phyloP scores from a whole-genome alignment of 2,329 filamentous ascomycete genomes.

The Bipolaris gigantea region DNA sequence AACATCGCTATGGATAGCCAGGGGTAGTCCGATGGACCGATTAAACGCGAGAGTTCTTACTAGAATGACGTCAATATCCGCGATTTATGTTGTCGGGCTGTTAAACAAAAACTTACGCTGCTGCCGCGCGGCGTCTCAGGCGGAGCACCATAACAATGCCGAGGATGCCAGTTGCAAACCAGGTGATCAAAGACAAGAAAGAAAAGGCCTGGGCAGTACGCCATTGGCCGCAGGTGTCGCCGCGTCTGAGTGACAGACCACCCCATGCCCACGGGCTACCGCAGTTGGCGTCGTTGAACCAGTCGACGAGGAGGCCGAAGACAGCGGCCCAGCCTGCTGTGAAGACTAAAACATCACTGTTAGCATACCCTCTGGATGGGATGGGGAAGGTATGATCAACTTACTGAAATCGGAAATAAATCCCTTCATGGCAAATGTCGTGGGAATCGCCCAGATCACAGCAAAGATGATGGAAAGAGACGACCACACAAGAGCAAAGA shows the following conservation, averaged over 20 bases:
- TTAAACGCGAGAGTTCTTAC: not conserved
- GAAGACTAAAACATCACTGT: conserved; percentile 49
- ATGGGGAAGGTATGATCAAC: not conserved
- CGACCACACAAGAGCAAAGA: conserved; percentile 74
- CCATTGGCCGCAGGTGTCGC: conserved; percentile 65
- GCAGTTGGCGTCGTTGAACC: conserved; percentile 28
- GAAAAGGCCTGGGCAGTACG: conserved; percentile 72
- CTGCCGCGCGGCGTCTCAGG: conserved; percentile 12
- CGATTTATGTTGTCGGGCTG: not conserved
- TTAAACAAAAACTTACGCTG: conserved; percentile 7
- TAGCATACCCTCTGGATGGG: not conserved
- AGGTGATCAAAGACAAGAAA: conserved; percentile 71
- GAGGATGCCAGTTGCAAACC: conserved; percentile 60
- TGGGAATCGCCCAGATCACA: conserved; percentile 73
- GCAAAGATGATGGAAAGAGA: conserved; percentile 69
- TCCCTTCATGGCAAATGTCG: conserved; percentile 66
- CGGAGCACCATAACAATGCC: conserved; percentile 27
- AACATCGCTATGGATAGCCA: not conserved
- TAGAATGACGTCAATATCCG: not conserved
- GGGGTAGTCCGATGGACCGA: not conserved
- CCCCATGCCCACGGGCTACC: conserved; percentile 55
- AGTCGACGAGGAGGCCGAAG: conserved; percentile 46
- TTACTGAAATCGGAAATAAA: conserved; percentile 67
- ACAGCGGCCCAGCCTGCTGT: conserved; percentile 67
- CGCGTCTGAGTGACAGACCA: conserved; percentile 44